Base-by-base conservation (phyloP, 2,329 filamentous ascomycete genomes). In the Tolypocladium inflatum region DNA sequence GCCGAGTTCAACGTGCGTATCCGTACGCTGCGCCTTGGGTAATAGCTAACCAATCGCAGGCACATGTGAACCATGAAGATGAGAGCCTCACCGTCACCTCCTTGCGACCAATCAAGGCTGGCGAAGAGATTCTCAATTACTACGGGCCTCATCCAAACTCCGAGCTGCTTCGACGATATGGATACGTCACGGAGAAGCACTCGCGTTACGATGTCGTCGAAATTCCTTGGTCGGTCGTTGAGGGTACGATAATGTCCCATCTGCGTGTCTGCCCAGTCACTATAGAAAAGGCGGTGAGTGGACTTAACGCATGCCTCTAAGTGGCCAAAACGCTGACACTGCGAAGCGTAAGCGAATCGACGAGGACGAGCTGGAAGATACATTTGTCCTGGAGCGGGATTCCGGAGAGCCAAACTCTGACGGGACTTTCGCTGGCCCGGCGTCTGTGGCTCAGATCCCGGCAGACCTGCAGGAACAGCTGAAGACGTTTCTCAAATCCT, bases 71-170 rank as follows among this genome's bases (percentile, higher is more conserved):
- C 63, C 80, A 83, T 57, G 76, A 73, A 43, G 77, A 81, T 39
- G 71, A 78, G 15, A 72, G 72, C 13, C 77, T 96, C 10, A 85
- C 86, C 3, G 93, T 94, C 71, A 88, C 85, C 30, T 79, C 88
- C 0, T 77, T 92, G 59, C 83, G 85, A 50, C 74, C 81, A 1
- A 91, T 96, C 65, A 74, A 72, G 30, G 80, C 82, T 0, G 89
- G 89, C 7, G 83, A 90, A 58, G 89, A 96, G 70, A 83, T 96
- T 21, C 83, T 92, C 68, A 96, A 96, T 70, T 92, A 96, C 73
- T 96, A 96, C 64, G 92, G 92, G 0, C 86, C 91, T 7, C 82
- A 95, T 3, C 88, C 91, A 11, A 88, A 89, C 59, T 88, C 89
- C 1, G 91, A 97, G 67, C 77, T 96, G 9, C 79, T 96, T 13